Percentiles rank a stretch among this genome's conserved stretches.
Conservation (phyloP, 2,329 filamentous ascomycete genomes). For the Trichoderma cornu-damae region DNA sequence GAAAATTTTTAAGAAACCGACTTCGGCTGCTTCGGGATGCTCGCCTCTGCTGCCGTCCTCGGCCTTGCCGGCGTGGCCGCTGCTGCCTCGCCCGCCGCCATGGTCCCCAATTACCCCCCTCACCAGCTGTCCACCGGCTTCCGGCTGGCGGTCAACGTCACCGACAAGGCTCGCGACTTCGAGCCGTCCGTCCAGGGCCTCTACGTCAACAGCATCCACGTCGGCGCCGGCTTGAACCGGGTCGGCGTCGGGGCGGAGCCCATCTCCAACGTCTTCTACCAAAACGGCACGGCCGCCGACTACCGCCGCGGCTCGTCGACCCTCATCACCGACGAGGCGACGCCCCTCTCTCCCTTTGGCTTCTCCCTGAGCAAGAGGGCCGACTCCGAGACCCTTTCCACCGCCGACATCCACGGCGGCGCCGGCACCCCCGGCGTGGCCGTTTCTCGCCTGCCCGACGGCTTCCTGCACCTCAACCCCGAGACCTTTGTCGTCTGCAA, state of each 20-base stretch:
- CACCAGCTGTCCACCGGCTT: slow-evolving; percentile 28
- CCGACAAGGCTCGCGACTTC: slow-evolving; percentile 34
- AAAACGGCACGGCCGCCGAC: slow-evolving; percentile 41
- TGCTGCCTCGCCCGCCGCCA: slow-evolving; percentile 21
- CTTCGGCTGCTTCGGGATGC: slow-evolving; percentile 20
- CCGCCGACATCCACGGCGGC: slow-evolving; percentile 28
- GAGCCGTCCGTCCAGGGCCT: slow-evolving; percentile 35
- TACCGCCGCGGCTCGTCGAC: slow-evolving; percentile 26
- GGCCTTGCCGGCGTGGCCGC: slow-evolving; percentile 23
- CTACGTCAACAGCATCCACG: slow-evolving; percentile 37
- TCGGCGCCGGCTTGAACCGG: slow-evolving; percentile 37
- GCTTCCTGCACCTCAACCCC: slow-evolving; percentile 29
- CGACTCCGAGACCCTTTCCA: slow-evolving; percentile 29
- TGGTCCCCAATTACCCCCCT: slow-evolving; percentile 8
- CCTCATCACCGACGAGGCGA: slow-evolving; percentile 37
- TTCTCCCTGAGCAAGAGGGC: slow-evolving; percentile 27
- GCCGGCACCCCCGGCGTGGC: slow-evolving; percentile 32
- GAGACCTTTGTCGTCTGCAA: slow-evolving; percentile 41
- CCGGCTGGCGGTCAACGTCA: slow-evolving; percentile 40
- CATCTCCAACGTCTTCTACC: slow-evolving; percentile 39
- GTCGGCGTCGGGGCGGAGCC: slow-evolving; percentile 33
- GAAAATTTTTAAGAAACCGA: too few species aligned
- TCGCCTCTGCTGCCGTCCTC: slow-evolving; percentile 19
- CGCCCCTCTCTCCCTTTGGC: slow-evolving; percentile 35
- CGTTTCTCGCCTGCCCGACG: slow-evolving; percentile 30